Evolutionary conservation across 371 early-diverging fungal species (phyloP).

Genomic region (Funneliformis caledonium): DNA sequence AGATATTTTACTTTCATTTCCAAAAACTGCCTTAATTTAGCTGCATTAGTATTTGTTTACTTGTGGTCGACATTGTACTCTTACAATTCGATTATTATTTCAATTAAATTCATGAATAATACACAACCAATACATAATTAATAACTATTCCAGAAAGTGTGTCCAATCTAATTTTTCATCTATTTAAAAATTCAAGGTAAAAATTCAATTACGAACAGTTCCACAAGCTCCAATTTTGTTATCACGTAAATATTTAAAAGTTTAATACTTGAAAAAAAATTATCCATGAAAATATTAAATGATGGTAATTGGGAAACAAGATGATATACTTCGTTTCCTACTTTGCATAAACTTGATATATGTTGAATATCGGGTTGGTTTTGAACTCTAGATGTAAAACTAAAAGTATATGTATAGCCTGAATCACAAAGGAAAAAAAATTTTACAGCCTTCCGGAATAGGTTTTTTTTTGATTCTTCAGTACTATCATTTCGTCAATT

Average conservation of each 20-base stretch:
- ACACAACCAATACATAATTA: conserved; percentile 38
- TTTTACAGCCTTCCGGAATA: conserved; percentile 40
- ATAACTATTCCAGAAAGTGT: conserved; percentile 19
- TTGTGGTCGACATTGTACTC: too few species aligned
- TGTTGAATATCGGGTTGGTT: conserved; percentile 5
- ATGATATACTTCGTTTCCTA: conserved; percentile 34
- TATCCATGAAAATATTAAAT: too few species aligned
- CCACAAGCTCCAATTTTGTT: conserved; percentile 36
- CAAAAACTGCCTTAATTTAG: too few species aligned
- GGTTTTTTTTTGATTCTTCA: conserved; percentile 41
- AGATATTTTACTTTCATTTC: too few species aligned
- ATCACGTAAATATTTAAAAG: conserved; percentile 32
- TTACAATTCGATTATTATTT: too few species aligned
- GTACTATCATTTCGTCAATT: conserved; percentile 43
- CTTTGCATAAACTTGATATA: conserved; percentile 7
- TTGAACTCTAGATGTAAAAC: conserved; percentile 20
- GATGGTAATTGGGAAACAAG: conserved; percentile 35
- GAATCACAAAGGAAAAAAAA: too few species aligned
- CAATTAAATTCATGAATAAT: too few species aligned
- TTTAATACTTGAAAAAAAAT: conserved; percentile 34
- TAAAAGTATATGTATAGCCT: conserved; percentile 15
- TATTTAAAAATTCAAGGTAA: too few species aligned
- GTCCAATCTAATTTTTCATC: too few species aligned
- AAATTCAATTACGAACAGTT: too few species aligned
- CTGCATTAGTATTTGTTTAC: too few species aligned